Base-by-base conservation (phyloP, 352 stramenopile genomes). In the Saprolegnia diclina region DNA sequence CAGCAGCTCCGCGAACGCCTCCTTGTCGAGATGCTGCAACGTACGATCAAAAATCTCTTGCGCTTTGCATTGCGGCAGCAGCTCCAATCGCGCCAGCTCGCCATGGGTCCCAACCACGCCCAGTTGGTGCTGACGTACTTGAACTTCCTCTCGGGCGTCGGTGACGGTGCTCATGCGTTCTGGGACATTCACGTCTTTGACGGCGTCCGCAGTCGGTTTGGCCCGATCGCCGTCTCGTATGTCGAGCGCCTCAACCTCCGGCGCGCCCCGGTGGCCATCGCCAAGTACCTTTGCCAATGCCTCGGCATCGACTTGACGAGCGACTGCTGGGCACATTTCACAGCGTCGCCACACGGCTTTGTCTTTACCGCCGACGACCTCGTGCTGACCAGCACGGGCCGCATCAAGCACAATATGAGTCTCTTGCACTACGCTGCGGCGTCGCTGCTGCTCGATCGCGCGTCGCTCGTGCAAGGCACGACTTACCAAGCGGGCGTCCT, bases 341-440 rank as follows among this genome's bases (percentile, higher is more conserved):
- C 71, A 13, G 70, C 73, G n/a, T 64, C 78, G 54, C 82, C 89
- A 3, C 77, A 88, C 42, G 79, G 76, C 50, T 95, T 94, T 32
- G 66, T 72, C 0, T 96, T 97, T 53, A 76, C 82, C n/a, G 32
- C 82, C 5, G 82, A 92, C 21, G 89, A 97, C 73, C 67, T 97
- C 4, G 50, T 67, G 3, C 13, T 55, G 10, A 22, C 50, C 24
- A 76, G 79, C 4, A 50, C 71, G 1, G 90, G 80, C 62, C 76
- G 80, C 4, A 74, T 95, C 1, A 95, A 95, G 66, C 86, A 95
- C 76, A 95, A 94, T 71, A 64, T 96, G 18, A 77, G 80, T 1
- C 80, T 96, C 68, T 73, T 95, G 0, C 84, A 97, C 67, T 95
- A 96, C 54, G 91, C 90, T 0, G 83, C 92, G 72, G 90, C 85